Percentiles rank a stretch among this genome's conserved stretches.
Evolutionary conservation across 306 rosid genomes (phyloP).

Genomic region (Ormosia emarginata): DNA sequence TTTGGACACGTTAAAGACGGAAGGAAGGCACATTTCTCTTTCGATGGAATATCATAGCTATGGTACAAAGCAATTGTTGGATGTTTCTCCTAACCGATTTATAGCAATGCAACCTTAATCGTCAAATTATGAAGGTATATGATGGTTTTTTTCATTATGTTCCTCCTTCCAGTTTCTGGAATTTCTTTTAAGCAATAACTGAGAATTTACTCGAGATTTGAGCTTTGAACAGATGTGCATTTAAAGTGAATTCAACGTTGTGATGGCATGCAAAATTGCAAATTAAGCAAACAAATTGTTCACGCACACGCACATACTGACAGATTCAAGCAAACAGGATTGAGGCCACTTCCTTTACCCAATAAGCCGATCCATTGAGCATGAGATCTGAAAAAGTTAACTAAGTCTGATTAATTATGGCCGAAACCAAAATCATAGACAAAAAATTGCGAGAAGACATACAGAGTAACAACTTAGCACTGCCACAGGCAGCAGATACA

Average conservation of each 20-base stretch:
- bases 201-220: too few species aligned
- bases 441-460: background rate
- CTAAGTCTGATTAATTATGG: background rate
- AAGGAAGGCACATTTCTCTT: too few species aligned
- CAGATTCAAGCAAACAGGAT: background rate
- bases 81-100: too few species aligned
- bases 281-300: background rate
- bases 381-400: background rate
- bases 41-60: too few species aligned
- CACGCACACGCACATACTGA: background rate
- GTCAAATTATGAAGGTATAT: too few species aligned
- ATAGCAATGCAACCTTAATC: too few species aligned
- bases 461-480: background rate
- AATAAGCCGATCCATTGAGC: background rate
- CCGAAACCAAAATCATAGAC: background rate
- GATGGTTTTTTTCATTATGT: too few species aligned
- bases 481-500: background rate
- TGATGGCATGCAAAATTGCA: background rate
- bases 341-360: background rate
- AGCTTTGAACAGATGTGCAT: background rate
- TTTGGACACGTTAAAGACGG: too few species aligned
- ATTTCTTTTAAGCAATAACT: too few species aligned
- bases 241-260: background rate
- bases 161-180: too few species aligned
- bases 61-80: too few species aligned